A percentile compares a stretch with the other conserved stretches of the same genome.
Conservation (phyloP, 1,139 yeast genomes). For the Pichia sp. region DNA sequence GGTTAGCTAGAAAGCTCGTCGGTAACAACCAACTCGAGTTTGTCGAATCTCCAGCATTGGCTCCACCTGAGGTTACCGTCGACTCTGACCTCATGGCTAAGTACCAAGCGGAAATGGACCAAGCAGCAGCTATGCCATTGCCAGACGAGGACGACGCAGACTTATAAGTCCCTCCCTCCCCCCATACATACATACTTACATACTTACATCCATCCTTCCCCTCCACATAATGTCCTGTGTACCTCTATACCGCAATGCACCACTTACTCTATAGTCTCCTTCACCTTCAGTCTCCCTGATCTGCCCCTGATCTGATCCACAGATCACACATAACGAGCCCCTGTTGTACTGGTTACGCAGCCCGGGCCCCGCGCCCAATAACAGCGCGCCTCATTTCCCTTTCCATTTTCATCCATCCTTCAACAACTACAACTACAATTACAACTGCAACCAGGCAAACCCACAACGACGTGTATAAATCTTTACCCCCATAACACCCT, state of each 20-base stretch:
- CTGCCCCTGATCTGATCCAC: too few relatives aligned
- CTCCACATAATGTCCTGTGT: too few relatives aligned
- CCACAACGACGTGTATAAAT: not conserved
- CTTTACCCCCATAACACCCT: not conserved
- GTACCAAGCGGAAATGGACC: slow-evolving; percentile 99
- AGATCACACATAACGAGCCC: too few relatives aligned
- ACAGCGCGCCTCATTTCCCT: not conserved
- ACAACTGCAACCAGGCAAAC: not conserved
- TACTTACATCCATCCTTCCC: too few relatives aligned
- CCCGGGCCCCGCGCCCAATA: slow-evolving; percentile 8
- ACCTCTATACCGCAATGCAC: too few relatives aligned
- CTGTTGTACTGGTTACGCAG: slow-evolving; percentile 15
- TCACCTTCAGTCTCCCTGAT: too few relatives aligned
- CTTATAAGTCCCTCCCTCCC: slow-evolving; percentile 55
- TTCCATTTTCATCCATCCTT: not conserved
- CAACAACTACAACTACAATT: too few relatives aligned
- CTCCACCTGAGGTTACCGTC: slow-evolving; percentile 99
- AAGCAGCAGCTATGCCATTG: slow-evolving; percentile 98
- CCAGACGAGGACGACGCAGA: slow-evolving; percentile 99
- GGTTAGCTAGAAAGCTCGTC: slow-evolving; percentile 99
- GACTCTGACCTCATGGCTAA: slow-evolving; percentile 95
- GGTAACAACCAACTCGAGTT: slow-evolving; percentile 98
- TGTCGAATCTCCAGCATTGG: slow-evolving; percentile 98
- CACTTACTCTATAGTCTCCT: too few relatives aligned
- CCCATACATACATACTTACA: too few relatives aligned